Evolutionary conservation across 192 early-diverging fungal genomes (phyloP).

Genomic region (Podila horticola): DNA sequence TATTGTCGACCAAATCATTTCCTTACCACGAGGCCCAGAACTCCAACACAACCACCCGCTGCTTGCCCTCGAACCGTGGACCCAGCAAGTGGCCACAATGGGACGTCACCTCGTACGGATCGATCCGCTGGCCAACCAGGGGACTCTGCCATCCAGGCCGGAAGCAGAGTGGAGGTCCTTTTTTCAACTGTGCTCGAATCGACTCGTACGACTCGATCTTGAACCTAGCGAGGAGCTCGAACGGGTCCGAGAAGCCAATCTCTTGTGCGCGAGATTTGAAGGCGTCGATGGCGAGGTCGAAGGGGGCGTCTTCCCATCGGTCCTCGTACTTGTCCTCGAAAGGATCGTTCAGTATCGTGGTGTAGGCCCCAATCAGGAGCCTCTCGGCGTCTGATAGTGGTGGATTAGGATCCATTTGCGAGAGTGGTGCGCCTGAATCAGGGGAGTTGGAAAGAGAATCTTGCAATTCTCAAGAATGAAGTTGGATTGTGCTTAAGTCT

Average conservation of each 20-base stretch:
- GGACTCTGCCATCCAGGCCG: conserved; percentile 35
- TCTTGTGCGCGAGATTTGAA: conserved; percentile 33
- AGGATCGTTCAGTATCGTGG: conserved; percentile 30
- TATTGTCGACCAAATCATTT: background rate
- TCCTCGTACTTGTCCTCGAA: conserved; percentile 54
- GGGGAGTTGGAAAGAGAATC: background rate
- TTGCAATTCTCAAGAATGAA: background rate
- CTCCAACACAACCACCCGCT: conserved; percentile 27
- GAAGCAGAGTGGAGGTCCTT: conserved; percentile 33
- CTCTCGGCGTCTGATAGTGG: conserved; percentile 20
- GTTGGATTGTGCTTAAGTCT: no score
- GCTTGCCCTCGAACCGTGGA: conserved; percentile 10
- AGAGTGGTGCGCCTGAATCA: no score
- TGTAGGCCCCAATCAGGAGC: conserved; percentile 33
- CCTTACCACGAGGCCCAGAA: conserved; percentile 49
- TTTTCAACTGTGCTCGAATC: conserved; percentile 24
- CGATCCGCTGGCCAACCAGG: conserved; percentile 16
- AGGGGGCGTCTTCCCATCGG: conserved; percentile 40
- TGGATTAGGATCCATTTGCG: conserved; percentile 8
- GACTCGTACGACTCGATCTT: conserved; percentile 32
- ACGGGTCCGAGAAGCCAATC: conserved; percentile 35
- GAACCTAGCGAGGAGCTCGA: conserved; percentile 33
- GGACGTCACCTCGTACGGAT: background rate
- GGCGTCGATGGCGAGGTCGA: conserved; percentile 29
- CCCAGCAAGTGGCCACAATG: conserved; percentile 33